Base-by-base conservation (phyloP, 148 eudicot genomes). In the Euryodendron excelsum region DNA sequence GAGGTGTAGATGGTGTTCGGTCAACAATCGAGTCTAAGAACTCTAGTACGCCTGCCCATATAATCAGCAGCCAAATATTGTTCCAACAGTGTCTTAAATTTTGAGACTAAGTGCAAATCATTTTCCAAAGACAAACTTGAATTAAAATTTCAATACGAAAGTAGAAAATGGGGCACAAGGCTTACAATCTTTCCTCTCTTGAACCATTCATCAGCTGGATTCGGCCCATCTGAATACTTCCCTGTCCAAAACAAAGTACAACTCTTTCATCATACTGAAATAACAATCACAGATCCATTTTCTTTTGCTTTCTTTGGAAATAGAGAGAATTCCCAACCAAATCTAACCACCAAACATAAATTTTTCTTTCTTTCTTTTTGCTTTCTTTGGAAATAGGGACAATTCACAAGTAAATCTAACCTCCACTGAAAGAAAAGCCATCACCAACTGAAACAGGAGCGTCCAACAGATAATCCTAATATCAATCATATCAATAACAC, bases 381-480 rank as follows among this genome's bases (percentile, higher is more conserved):
- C 31, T 41, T 14, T 63, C 50, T 70, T 55, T 18, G 20, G 56
- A 62, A 48, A 23, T 23, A 59, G 2, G 56, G 36, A 78, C 33
- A 31, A 52, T 28, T 60, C 17, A 34, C 4, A 41, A 78, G 64
- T 33, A 13, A 27, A 68, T 10, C 73, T 50, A 67, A 96, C 99
- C 99, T 87, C 99, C 99, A 77, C 94, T 92, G 72, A 96, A 96
- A 63, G 96, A 91, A 81, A 96, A 96, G n/a, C 99, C 99, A 84
- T 96, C 99, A 52, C 99, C 99, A 77, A 77, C 82, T 72, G 93
- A 89, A 75, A 80, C 94, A 77, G 94, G 94, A 77, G 99, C 99
- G 85, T 96, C 97, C 84, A 96, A 45, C 86, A 89, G 76, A 85
- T 88, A 93, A 84, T 90, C 97, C 97, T 95, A 79, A 69, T 12